Percentiles rank a stretch among this genome's conserved stretches.
Conservation (phyloP, 148 eudicot species). For the Vaccinium myrtillus region DNA sequence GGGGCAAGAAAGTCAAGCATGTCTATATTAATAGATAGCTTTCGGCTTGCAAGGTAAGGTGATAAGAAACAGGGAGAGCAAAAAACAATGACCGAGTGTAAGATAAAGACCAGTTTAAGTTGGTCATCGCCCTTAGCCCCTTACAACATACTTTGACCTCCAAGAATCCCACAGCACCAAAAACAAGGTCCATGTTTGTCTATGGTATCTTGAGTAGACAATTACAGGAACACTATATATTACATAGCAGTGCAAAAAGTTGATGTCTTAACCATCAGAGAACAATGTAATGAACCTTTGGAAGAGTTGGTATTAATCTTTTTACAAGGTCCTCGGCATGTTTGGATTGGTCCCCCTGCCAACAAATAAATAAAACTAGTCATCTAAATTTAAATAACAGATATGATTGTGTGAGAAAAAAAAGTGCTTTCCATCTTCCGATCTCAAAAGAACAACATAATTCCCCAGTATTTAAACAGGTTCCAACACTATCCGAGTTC, state of each 20-base stretch:
- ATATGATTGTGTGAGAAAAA: background rate
- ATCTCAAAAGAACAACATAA: background rate
- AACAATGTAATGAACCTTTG: conserved; percentile 1
- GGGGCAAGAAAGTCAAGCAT: background rate
- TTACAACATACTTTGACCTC: background rate
- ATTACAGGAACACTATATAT: background rate
- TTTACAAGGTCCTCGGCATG: background rate
- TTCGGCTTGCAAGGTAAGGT: background rate
- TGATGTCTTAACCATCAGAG: background rate
- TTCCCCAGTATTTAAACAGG: background rate
- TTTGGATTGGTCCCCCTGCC: conserved; percentile 4
- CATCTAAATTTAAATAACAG: background rate
- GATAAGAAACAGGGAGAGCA: background rate
- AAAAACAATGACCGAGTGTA: background rate
- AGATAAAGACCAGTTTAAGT: background rate
- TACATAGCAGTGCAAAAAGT: background rate
- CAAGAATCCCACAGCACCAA: background rate
- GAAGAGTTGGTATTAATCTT: background rate
- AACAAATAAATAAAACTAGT: background rate
- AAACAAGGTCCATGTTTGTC: background rate
- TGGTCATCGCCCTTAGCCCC: background rate
- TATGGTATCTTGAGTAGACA: background rate
- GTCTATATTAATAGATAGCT: background rate
- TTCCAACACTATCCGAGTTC: background rate
- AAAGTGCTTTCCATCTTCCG: background rate